A percentile compares a stretch with the other conserved stretches of the same genome.
Evolutionary conservation across 2,329 filamentous ascomycete species (phyloP).

Genomic region (Clonostachys chloroleuca): DNA sequence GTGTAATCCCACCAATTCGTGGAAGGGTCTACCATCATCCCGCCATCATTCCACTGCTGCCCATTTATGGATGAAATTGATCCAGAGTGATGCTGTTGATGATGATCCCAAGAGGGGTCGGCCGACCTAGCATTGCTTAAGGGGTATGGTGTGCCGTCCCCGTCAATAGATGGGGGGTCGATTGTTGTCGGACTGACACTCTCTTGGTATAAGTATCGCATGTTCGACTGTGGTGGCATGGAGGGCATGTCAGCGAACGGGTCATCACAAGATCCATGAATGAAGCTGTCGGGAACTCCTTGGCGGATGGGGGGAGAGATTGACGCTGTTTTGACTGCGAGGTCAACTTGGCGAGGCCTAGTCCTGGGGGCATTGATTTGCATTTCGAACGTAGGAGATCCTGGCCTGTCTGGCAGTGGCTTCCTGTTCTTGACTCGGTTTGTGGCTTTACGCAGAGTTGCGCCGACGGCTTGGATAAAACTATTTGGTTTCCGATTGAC

Average conservation of each 20-base stretch:
- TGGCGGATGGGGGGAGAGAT: neutral
- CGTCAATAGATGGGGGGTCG: no score
- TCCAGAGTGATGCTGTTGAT: slow-evolving; percentile 13
- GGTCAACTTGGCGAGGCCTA: slow-evolving; percentile 13
- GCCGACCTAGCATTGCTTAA: no score
- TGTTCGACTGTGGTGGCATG: slow-evolving; percentile 10
- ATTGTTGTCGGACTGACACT: slow-evolving; percentile 18
- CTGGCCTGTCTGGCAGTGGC: slow-evolving; percentile 10
- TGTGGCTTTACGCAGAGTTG: slow-evolving; percentile 32
- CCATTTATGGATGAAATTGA: neutral
- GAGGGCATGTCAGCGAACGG: slow-evolving; percentile 26
- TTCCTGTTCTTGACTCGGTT: slow-evolving; percentile 23
- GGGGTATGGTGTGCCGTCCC: no score
- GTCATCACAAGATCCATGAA: slow-evolving; percentile 29
- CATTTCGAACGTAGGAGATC: slow-evolving; percentile 23
- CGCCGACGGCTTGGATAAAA: slow-evolving; percentile 33
- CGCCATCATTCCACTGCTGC: no score
- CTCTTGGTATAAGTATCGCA: slow-evolving; percentile 22
- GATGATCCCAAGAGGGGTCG: slow-evolving; percentile 19
- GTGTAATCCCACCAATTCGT: slow-evolving; percentile 6
- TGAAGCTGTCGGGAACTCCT: slow-evolving; percentile 12
- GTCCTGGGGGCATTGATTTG: slow-evolving; percentile 25
- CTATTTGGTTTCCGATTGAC: slow-evolving; percentile 25
- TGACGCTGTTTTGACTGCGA: slow-evolving; percentile 9
- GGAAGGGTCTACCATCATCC: no score